phyloP scores from a whole-genome alignment of 2,329 filamentous ascomycete genomes.

The Cytospora piceae region DNA sequence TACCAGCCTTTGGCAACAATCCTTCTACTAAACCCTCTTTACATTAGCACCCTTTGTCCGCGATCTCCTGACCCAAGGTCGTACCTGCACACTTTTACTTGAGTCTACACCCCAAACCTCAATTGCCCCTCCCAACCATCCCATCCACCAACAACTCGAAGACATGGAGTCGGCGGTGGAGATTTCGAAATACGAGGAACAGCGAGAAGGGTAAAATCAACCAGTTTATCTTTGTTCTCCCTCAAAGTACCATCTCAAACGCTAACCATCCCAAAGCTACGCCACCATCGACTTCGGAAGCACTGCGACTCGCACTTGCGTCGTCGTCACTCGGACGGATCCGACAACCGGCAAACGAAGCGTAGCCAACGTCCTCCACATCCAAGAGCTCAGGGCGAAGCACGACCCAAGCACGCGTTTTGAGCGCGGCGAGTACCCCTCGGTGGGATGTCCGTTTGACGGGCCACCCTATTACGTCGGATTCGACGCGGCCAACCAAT shows the following conservation, averaged over 20 bases:
- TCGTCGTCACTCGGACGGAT: background rate
- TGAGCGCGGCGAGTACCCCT: constrained; percentile 10
- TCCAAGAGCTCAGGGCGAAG: constrained; percentile 10
- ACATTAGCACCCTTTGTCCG: too few relatives aligned
- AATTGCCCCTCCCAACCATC: too few relatives aligned
- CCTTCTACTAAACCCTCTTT: too few relatives aligned
- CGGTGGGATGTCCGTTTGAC: constrained; percentile 10
- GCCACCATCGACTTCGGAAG: constrained; percentile 14
- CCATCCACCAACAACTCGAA: too few relatives aligned
- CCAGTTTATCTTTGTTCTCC: background rate
- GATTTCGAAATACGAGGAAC: background rate
- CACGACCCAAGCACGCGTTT: background rate
- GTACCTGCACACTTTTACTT: too few relatives aligned
- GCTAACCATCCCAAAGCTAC: background rate
- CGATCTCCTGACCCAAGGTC: too few relatives aligned
- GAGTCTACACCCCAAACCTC: too few relatives aligned
- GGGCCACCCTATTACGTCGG: constrained; percentile 10
- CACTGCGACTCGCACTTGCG: constrained; percentile 3
- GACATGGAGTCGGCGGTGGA: too few relatives aligned
- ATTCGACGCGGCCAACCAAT: constrained; percentile 6
- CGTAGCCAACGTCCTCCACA: background rate
- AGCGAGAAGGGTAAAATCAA: background rate
- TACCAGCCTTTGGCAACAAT: too few relatives aligned
- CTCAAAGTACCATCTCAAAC: background rate
- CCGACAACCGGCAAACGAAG: background rate